phyloP scores from a whole-genome alignment of 306 rosid species.

The Gillenia trifoliata region DNA sequence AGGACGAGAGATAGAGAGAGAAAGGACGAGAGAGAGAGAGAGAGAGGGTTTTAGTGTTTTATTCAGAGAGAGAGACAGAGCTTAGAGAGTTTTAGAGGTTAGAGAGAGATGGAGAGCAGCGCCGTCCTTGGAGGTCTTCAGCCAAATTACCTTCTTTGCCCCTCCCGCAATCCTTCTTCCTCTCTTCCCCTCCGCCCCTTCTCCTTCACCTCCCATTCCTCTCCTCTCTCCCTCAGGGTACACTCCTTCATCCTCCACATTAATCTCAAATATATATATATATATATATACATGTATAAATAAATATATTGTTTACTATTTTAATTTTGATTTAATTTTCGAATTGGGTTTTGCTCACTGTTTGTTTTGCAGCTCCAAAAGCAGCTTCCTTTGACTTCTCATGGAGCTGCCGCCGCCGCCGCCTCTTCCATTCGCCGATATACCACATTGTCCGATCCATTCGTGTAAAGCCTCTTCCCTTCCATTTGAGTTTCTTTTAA shows the following conservation, averaged over 20 bases:
- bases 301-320: background rate
- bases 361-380: constrained; percentile 39
- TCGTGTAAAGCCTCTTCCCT: constrained; percentile 28
- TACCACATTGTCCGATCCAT: constrained; percentile 40
- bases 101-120: constrained; percentile 56
- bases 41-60: background rate
- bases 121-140: constrained; percentile 46
- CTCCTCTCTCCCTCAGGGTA: constrained; percentile 42
- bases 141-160: constrained; percentile 34
- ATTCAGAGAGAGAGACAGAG: background rate
- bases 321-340: background rate
- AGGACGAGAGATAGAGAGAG: too few species aligned
- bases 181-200: constrained; percentile 14
- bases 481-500: background rate
- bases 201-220: constrained; percentile 25
- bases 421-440: constrained; percentile 33
- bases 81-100: background rate
- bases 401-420: constrained; percentile 16
- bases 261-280: background rate
- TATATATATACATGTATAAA: too few species aligned
- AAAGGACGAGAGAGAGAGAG: background rate
- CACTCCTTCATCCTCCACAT: background rate
- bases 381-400: constrained; percentile 39
- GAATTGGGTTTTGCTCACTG: background rate
- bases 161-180: constrained; percentile 32